Evolutionary conservation across 2,329 filamentous ascomycete genomes (phyloP).

Genomic region (Aspergillus sp.): DNA sequence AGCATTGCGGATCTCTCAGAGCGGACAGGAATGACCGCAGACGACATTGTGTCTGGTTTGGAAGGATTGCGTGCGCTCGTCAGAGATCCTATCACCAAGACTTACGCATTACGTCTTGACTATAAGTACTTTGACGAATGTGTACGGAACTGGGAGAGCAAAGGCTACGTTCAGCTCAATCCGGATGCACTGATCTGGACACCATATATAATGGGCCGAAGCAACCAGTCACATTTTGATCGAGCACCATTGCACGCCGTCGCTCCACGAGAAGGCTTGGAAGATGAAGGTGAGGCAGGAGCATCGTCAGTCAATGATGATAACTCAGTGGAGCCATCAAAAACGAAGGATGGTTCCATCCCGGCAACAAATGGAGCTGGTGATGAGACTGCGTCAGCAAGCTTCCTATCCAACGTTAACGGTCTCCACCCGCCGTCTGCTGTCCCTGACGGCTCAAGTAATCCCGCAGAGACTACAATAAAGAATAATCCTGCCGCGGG

Average conservation of each 20-base stretch:
- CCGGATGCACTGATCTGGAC: conserved; percentile 83
- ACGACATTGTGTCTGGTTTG: conserved; percentile 90
- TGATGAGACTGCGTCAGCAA: conserved; percentile 21
- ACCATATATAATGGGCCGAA: conserved; percentile 91
- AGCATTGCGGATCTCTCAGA: conserved; percentile 59
- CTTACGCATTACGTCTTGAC: conserved; percentile 85
- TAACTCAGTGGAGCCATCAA: conserved; percentile 3
- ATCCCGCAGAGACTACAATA: conserved; percentile 9
- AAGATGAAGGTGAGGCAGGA: conserved; percentile 26
- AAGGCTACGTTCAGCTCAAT: conserved; percentile 79
- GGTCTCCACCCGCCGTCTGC: conserved; percentile 19
- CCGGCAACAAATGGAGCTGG: conserved; percentile 11
- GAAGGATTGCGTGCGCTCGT: conserved; percentile 86
- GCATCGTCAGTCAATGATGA: conserved; percentile 15
- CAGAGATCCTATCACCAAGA: conserved; percentile 77
- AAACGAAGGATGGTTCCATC: conserved; percentile 8
- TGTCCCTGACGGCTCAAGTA: conserved; percentile 9
- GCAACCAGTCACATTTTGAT: conserved; percentile 74
- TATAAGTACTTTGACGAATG: conserved; percentile 79
- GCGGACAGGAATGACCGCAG: conserved; percentile 87
- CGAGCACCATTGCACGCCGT: conserved; percentile 78
- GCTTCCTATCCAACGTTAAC: conserved; percentile 20
- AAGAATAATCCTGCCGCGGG: conserved; percentile 25
- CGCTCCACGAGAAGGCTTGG: conserved; percentile 66
- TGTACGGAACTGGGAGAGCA: conserved; percentile 79